Percentiles rank a stretch among this genome's conserved stretches.
Conservation (phyloP, 768 basidiomycete genomes). For the Polyporus arcularius region DNA sequence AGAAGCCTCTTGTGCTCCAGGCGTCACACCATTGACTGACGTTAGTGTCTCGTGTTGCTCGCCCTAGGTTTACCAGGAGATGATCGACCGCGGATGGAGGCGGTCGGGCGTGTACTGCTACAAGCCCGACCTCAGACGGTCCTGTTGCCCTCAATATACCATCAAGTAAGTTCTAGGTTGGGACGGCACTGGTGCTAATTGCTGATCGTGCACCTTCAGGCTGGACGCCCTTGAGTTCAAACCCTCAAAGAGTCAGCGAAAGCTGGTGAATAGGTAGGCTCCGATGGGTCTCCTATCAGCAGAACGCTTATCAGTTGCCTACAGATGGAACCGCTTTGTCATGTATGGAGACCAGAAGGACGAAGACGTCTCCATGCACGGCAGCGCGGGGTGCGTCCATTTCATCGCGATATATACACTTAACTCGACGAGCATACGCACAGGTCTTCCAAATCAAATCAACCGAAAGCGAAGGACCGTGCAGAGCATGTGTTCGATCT, state of each 20-base stretch:
- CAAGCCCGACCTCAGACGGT: conserved; percentile 76
- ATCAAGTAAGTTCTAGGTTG: conserved; percentile 58
- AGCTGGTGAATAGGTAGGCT: conserved; percentile 66
- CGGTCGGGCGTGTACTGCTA: conserved; percentile 85
- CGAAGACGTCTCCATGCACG: conserved; percentile 31
- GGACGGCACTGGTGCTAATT: too few relatives aligned
- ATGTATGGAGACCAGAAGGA: conserved; percentile 31
- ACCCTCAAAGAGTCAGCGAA: conserved; percentile 73
- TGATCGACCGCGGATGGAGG: conserved; percentile 87
- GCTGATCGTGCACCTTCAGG: conserved; percentile 38
- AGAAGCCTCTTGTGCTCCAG: conserved; percentile 5
- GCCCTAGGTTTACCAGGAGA: conserved; percentile 68
- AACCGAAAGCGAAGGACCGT: conserved; percentile 3
- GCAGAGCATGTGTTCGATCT: conserved; percentile 40
- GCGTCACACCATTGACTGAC: neutral
- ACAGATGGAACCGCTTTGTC: conserved; percentile 76
- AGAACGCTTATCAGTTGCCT: neutral
- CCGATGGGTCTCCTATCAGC: neutral
- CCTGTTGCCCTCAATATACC: conserved; percentile 95
- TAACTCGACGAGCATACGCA: neutral
- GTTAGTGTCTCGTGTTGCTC: neutral
- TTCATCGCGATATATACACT: neutral
- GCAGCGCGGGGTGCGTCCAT: neutral
- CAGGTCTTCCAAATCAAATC: neutral
- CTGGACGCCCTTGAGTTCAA: conserved; percentile 68